These are phyloP conservation scores for Carpinus fangiana DNA, from an alignment of 306 rosid genomes.

Conservation along the genomic window DNA sequence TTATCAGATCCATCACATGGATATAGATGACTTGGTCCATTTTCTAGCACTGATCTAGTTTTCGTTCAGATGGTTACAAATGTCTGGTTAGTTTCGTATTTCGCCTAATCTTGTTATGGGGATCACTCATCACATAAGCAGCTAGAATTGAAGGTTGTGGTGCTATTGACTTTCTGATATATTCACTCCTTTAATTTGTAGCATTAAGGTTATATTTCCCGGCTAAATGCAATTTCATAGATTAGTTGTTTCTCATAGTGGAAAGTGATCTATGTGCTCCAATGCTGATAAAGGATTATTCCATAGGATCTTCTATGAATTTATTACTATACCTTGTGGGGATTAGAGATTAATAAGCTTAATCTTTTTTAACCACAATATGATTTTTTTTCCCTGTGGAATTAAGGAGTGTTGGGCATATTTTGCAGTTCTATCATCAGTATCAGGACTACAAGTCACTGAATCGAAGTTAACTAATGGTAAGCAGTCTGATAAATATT, in stretches of 20 bases:
- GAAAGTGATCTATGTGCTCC: not conserved
- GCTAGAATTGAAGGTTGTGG: slow-evolving; percentile 1
- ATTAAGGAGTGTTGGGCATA: slow-evolving; percentile 15
- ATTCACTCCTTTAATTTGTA: not conserved
- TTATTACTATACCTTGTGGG: not conserved
- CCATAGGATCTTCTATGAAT: not conserved
- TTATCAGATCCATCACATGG: not conserved
- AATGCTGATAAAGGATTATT: not conserved
- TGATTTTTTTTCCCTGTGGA: not conserved
- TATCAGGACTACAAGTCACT: slow-evolving; percentile 70
- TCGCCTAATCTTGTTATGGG: not conserved
- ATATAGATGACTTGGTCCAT: not conserved
- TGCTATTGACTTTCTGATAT: not conserved
- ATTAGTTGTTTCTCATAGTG: not conserved
- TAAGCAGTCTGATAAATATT: slow-evolving; percentile 32
- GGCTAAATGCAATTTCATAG: not conserved
- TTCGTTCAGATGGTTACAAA: not conserved
- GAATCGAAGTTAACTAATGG: slow-evolving; percentile 58
- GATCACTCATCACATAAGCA: not conserved
- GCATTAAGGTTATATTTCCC: not conserved
- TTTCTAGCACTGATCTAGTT: not conserved
- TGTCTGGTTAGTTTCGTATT: not conserved
- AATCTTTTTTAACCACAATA: no score
- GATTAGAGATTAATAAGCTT: not conserved
- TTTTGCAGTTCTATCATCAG: slow-evolving; percentile 75